Base-by-base conservation (phyloP, 345 rosid genomes). In the Brassica carinata region DNA sequence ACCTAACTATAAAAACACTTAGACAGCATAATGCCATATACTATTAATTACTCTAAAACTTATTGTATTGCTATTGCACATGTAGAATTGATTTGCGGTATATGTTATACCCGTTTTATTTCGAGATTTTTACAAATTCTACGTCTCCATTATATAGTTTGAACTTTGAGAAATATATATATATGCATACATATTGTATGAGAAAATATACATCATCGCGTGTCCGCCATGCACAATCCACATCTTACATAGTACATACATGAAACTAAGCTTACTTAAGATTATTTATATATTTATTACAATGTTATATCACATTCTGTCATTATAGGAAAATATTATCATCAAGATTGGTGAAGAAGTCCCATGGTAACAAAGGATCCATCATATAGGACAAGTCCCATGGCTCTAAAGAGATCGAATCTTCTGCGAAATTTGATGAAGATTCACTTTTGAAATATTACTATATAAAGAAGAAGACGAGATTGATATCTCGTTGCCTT, bases 281-380 rank as follows among this genome's bases (percentile, higher is more conserved):
- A 64, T n/a, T 65, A 57, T 57, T 30, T 55, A n/a, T 62, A 53
- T 53, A 53, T 15, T 55, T 13, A 17, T 55, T 55, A 55, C 61
- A 55, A 58, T 58, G 62, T 51, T 80, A 51, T 51, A 34, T 5
- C 69, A 81, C 59, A 62, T 58, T 43, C 76, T 79, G 71, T 77
- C 84, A 79, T 11, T 68, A 75, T 11, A 83, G 79, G 69, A 83
- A 79, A 26, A 85, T 43, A 66, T 80, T 87, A 75, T 87, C 88
- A 57, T 85, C 92, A 29, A 83, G 74, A 72, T 76, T 79, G 77
- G 67, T 71, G 82, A 87, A 88, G 40, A 74, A 72, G 64, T 90
- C 92, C 98, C 96, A 90, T n/a, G 87, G 82, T 34, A 92, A 77
- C 33, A 89, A 73, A 63, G 93, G 88, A 79, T 90, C 94, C 43